A percentile compares a stretch with the other conserved stretches of the same genome.
phyloP scores from a whole-genome alignment of 2,329 filamentous ascomycete species.

The Chalaropsis ovoidea region DNA sequence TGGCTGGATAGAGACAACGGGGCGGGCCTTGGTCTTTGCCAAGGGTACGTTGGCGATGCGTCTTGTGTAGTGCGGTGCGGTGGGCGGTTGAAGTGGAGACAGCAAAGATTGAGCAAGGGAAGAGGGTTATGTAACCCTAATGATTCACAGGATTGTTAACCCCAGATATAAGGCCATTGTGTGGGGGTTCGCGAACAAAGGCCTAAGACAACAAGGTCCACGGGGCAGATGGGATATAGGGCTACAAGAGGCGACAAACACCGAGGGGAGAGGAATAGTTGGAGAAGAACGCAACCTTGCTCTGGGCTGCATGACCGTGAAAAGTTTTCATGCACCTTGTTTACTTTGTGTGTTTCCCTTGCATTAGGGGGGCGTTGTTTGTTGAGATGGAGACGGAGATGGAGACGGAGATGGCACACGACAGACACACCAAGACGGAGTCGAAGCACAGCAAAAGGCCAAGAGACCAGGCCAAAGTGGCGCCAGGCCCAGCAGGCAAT shows the following conservation, averaged over 20 bases:
- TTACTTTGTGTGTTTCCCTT: background rate
- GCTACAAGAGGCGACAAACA: background rate
- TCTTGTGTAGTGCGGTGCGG: too few species aligned
- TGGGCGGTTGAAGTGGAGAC: too few species aligned
- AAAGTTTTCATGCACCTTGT: conserved; percentile 5
- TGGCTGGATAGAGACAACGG: background rate
- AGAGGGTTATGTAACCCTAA: background rate
- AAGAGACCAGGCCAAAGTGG: background rate
- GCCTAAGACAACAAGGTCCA: background rate
- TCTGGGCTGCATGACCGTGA: background rate
- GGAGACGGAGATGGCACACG: conserved; percentile 2
- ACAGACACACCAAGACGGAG: background rate
- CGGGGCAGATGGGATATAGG: background rate
- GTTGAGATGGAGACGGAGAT: conserved; percentile 10
- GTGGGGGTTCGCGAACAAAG: background rate
- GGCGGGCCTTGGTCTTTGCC: too few species aligned
- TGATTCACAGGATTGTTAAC: background rate
- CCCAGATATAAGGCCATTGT: background rate
- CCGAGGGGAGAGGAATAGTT: background rate
- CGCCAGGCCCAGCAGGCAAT: background rate
- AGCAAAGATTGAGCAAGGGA: background rate
- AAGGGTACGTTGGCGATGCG: too few species aligned
- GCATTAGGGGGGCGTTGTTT: conserved; percentile 9
- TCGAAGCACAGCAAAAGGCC: background rate
- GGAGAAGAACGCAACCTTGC: background rate